phyloP scores from a whole-genome alignment of 83 land plant species.

The Diphasiastrum complanatum region DNA sequence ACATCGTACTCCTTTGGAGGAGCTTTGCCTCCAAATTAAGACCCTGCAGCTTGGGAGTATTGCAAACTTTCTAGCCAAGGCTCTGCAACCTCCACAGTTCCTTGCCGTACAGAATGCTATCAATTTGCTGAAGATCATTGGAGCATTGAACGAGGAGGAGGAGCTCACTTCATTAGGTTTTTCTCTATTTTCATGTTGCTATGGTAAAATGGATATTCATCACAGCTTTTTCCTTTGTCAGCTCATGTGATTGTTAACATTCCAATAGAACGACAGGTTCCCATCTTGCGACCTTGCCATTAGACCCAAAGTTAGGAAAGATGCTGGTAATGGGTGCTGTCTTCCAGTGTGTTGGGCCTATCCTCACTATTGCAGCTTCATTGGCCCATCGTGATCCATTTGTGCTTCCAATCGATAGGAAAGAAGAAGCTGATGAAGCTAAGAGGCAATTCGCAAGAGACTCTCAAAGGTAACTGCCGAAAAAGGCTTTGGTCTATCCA shows the following conservation, averaged over 20 bases:
- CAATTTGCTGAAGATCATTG: constrained; percentile 83
- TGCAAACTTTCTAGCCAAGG: constrained; percentile 65
- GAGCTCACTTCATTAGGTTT: constrained; percentile 90
- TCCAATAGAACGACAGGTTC: constrained; percentile 47
- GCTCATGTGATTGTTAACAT: constrained; percentile 58
- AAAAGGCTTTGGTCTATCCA: not conserved
- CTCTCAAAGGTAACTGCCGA: constrained; percentile 68
- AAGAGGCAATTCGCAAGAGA: constrained; percentile 84
- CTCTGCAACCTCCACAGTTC: constrained; percentile 85
- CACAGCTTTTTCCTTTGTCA: constrained; percentile 2
- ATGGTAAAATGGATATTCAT: not conserved
- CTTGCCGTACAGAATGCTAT: constrained; percentile 87
- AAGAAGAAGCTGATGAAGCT: constrained; percentile 87
- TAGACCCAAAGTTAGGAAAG: constrained; percentile 93
- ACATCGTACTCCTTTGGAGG: constrained; percentile 76
- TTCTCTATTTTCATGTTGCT: not conserved
- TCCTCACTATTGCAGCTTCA: constrained; percentile 84
- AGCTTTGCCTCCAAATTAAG: constrained; percentile 89
- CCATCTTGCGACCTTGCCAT: constrained; percentile 33
- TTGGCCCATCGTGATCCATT: constrained; percentile 89
- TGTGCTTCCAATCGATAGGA: constrained; percentile 86
- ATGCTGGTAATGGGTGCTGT: constrained; percentile 96
- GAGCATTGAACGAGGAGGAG: constrained; percentile 74
- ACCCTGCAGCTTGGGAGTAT: constrained; percentile 73
- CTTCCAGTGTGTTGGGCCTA: constrained; percentile 89